A percentile compares a stretch with the other conserved stretches of the same genome.
Conservation (phyloP, 2,329 filamentous ascomycete genomes). For the Aspergillus flavus region DNA sequence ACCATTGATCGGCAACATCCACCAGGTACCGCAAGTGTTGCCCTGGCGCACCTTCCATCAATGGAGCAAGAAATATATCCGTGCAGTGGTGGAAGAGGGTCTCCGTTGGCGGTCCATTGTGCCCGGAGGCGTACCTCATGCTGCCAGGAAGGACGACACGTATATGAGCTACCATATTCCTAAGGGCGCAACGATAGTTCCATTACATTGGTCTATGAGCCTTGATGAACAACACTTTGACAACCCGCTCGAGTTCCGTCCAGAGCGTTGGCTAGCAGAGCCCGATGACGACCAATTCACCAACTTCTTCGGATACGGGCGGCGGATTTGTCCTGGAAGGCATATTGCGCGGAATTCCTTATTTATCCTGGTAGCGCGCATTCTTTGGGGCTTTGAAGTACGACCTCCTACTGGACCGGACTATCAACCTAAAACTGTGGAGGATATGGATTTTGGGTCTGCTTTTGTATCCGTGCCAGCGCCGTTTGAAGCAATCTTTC, state of each 20-base stretch:
- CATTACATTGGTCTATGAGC: constrained; percentile 48
- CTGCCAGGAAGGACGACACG: constrained; percentile 48
- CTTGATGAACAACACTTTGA: constrained; percentile 42
- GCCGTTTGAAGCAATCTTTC: constrained; percentile 30
- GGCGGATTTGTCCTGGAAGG: constrained; percentile 49
- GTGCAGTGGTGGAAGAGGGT: constrained; percentile 32
- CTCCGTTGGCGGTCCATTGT: constrained; percentile 38
- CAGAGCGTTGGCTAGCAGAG: constrained; percentile 39
- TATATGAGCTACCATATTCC: constrained; percentile 55
- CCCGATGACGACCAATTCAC: constrained; percentile 54
- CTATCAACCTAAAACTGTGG: constrained; percentile 28
- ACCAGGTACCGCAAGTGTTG: constrained; percentile 29
- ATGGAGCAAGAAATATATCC: constrained; percentile 36
- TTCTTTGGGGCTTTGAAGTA: constrained; percentile 49
- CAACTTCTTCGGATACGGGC: constrained; percentile 60
- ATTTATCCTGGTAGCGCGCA: constrained; percentile 59
- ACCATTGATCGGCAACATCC: constrained; percentile 36
- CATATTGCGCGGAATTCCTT: constrained; percentile 38
- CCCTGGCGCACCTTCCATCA: constrained; percentile 31
- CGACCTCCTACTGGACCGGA: constrained; percentile 6
- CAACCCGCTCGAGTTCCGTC: constrained; percentile 42
- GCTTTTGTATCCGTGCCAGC: constrained; percentile 28
- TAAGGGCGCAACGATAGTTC: constrained; percentile 48
- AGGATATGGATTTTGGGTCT: constrained; percentile 25
- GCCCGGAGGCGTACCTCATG: constrained; percentile 50